Base-by-base conservation (phyloP, 805 yeast genomes). In the Priceomyces melissophilus region DNA sequence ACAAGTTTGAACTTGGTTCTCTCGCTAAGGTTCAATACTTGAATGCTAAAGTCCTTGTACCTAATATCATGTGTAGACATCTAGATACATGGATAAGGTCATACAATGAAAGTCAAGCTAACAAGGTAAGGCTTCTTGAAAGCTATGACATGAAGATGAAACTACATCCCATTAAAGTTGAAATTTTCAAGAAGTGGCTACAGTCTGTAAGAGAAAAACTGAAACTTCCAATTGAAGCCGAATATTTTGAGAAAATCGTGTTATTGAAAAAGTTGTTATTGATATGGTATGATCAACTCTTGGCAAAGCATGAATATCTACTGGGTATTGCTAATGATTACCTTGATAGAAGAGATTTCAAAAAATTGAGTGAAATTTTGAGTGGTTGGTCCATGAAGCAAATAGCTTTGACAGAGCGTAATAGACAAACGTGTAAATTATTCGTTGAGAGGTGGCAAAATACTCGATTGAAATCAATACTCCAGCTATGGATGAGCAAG, bases 401-500 rank as follows among this genome's bases (percentile, higher is more conserved):
- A 35, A 58, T 65, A 35, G 65, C 61, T 43, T 54, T 45, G 25
- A 52, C 61, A 10, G 45, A 54, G n/a, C 49, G 70, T 14, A 63
- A 66, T 40, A 56, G 63, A 35, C 68, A 64, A 37, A 61, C 62
- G 10, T 63, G 67, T 47, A 63, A 58, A 3, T 44, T 60, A 32
- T 67, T 69, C 40, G 40, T 54, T 4, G 58, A 54, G 16, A 55
- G 66, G 39, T 65, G 67, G 67, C 58, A 65, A 32, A 36, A 46
- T 4, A 48, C 58, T 8, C 53, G 57, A 26, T 29, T 55, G 37
- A 51, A 52, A 28, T 49, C 66, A 0, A 55, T 68, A 10, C 64
- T 69, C 42, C 71, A 67, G 30, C 47, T 69, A 10, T 69, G 75
- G 75, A 13, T 54, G 3, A 57, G 53, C 37, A 67, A 65, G 40